A percentile compares a stretch with the other conserved stretches of the same genome.
Conservation (phyloP, 2,329 filamentous ascomycete genomes). For the Cadophora sp. region DNA sequence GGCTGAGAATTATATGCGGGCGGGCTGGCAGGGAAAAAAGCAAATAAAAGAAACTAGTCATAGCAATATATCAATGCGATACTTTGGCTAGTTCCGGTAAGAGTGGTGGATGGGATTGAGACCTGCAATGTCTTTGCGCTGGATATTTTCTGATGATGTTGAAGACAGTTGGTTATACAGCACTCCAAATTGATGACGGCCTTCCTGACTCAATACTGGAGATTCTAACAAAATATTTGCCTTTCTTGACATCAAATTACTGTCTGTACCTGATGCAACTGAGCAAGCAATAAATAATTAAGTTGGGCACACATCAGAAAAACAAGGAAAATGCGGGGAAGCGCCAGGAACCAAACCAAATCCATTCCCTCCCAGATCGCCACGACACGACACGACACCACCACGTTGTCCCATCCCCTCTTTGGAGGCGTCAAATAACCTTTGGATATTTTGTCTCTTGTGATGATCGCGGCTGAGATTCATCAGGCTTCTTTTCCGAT, state of each 20-base stretch:
- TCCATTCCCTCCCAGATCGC: not conserved
- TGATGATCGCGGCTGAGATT: slow-evolving; percentile 11
- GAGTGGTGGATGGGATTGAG: not conserved
- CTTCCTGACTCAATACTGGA: too few relatives aligned
- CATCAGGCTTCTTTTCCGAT: not conserved
- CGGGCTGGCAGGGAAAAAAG: not conserved
- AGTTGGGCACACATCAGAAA: not conserved
- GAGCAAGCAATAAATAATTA: not conserved
- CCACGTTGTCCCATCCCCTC: not conserved
- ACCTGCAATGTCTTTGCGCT: not conserved
- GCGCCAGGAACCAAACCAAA: not conserved
- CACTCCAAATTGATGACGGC: not conserved
- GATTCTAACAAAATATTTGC: too few relatives aligned
- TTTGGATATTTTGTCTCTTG: not conserved
- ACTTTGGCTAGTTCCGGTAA: not conserved
- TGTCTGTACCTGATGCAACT: too few relatives aligned
- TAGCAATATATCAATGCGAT: not conserved
- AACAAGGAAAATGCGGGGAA: slow-evolving; percentile 14
- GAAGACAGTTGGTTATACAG: not conserved
- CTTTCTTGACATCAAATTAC: too few relatives aligned
- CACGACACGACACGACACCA: not conserved
- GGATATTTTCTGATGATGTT: not conserved
- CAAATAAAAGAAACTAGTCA: not conserved
- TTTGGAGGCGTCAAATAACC: not conserved
- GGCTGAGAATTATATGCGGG: slow-evolving; percentile 4